Evolutionary conservation across 2,329 filamentous ascomycete genomes (phyloP).

Genomic region (Fusarium concolor): DNA sequence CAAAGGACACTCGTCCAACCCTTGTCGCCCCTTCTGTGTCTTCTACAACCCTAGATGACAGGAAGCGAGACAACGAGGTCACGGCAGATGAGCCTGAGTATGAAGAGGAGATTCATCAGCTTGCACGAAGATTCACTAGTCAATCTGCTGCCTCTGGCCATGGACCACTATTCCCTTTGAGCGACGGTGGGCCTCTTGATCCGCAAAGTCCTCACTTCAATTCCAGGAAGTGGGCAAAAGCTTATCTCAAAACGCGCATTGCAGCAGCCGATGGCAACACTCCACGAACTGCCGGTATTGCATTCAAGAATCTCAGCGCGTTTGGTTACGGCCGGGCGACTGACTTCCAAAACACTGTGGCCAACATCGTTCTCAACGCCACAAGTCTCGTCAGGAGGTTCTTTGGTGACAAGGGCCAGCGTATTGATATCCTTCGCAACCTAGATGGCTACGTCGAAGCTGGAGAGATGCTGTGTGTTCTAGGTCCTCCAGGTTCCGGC

Average conservation of each 20-base stretch:
- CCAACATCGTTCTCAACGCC: conserved; percentile 65
- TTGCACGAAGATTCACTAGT: conserved; percentile 28
- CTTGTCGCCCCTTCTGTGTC: not conserved
- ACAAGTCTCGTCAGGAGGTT: conserved; percentile 57
- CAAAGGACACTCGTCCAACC: not conserved
- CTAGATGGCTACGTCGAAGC: conserved; percentile 73
- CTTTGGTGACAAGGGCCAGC: conserved; percentile 63
- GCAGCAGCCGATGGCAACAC: conserved; percentile 57
- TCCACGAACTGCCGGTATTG: conserved; percentile 70
- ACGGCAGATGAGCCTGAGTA: not conserved
- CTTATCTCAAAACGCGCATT: conserved; percentile 45
- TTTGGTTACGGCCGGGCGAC: conserved; percentile 72
- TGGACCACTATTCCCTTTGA: conserved; percentile 36
- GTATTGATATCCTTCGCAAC: conserved; percentile 72
- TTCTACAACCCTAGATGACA: not conserved
- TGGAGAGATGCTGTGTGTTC: conserved; percentile 78
- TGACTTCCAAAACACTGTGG: conserved; percentile 74
- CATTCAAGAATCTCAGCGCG: conserved; percentile 72
- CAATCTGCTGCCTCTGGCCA: conserved; percentile 19
- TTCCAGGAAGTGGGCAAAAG: conserved; percentile 57
- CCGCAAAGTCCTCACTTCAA: conserved; percentile 56
- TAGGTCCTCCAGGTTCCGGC: conserved; percentile 74
- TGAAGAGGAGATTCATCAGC: conserved; percentile 12
- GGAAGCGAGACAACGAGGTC: not conserved
- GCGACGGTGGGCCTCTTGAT: conserved; percentile 47